Evolutionary conservation across 805 yeast genomes (phyloP).

Genomic region (Kodamaea restingae): DNA sequence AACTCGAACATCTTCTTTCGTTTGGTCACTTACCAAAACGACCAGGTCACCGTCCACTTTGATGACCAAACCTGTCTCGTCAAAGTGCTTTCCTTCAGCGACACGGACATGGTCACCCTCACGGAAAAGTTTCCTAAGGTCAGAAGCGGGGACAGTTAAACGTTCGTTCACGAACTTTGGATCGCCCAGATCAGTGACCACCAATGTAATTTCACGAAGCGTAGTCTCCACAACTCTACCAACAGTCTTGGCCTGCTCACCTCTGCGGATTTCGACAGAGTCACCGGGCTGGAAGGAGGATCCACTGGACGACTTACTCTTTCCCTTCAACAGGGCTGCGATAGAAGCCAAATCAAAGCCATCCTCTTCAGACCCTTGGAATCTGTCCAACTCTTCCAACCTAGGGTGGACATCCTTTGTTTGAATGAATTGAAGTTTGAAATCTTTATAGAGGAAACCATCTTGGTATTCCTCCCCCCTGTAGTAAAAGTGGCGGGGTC

Average conservation of each 20-base stretch:
- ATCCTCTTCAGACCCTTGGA: slow-evolving; percentile 69
- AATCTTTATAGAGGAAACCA: slow-evolving; percentile 84
- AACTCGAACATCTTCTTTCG: slow-evolving; percentile 83
- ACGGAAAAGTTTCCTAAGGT: slow-evolving; percentile 78
- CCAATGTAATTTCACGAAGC: slow-evolving; percentile 48
- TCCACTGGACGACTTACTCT: slow-evolving; percentile 24
- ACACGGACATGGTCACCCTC: slow-evolving; percentile 96
- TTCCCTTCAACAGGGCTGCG: slow-evolving; percentile 76
- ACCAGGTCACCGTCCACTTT: slow-evolving; percentile 79
- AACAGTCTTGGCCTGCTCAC: slow-evolving; percentile 87
- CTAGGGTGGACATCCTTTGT: slow-evolving; percentile 82
- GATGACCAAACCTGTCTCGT: slow-evolving; percentile 93
- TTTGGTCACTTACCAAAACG: slow-evolving; percentile 83
- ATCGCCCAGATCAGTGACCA: slow-evolving; percentile 54
- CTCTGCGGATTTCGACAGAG: slow-evolving; percentile 83
- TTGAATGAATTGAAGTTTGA: slow-evolving; percentile 75
- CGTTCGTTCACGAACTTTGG: slow-evolving; percentile 49
- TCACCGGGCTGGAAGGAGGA: slow-evolving; percentile 83
- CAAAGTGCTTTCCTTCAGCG: slow-evolving; percentile 83
- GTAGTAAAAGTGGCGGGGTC: slow-evolving; percentile 61
- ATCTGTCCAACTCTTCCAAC: slow-evolving; percentile 81
- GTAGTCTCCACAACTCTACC: slow-evolving; percentile 74
- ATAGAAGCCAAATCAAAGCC: slow-evolving; percentile 85
- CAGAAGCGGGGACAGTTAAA: slow-evolving; percentile 77
- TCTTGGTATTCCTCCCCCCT: slow-evolving; percentile 85